These are phyloP conservation scores for Cryptococcus amylolentus DNA, from an alignment of 1,284 basidiomycete species.

Conservation along the genomic window DNA sequence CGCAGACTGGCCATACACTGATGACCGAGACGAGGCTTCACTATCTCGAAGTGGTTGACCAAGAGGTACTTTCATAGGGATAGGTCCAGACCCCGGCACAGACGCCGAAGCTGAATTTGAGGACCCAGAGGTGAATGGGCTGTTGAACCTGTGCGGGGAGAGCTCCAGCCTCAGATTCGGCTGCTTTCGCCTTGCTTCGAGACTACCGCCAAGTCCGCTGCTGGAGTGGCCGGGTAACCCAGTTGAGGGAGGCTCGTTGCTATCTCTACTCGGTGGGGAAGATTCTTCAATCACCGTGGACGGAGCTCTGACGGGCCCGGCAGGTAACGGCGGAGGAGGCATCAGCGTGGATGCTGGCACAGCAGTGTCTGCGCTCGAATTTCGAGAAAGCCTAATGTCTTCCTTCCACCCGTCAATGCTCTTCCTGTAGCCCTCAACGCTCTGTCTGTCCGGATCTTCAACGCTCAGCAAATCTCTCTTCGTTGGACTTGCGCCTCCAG, in stretches of 20 bases:
- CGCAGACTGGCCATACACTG: conserved; percentile 29
- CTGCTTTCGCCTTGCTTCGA: conserved; percentile 44
- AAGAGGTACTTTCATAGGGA: conserved; percentile 14
- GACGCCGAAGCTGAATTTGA: conserved; percentile 1
- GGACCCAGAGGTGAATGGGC: conserved; percentile 11
- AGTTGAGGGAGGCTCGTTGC: neutral
- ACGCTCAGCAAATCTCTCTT: too few relatives aligned
- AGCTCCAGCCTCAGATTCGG: conserved; percentile 46
- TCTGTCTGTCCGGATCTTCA: too few relatives aligned
- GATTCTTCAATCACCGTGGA: conserved; percentile 27
- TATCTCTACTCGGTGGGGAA: neutral
- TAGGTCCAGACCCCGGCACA: neutral
- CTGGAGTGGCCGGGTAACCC: conserved; percentile 9
- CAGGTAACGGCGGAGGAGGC: conserved; percentile 6
- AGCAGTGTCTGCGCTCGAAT: conserved; percentile 13
- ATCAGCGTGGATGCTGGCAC: conserved; percentile 3
- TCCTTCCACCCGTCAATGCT: too few relatives aligned
- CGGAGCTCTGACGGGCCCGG: conserved; percentile 14
- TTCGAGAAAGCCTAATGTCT: conserved; percentile 12
- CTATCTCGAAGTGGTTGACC: conserved; percentile 6
- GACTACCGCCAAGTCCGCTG: conserved; percentile 16
- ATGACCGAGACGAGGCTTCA: conserved; percentile 24
- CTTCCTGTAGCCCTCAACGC: too few relatives aligned
- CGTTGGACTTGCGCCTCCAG: too few relatives aligned
- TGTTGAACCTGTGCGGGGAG: conserved; percentile 32